phyloP scores from a whole-genome alignment of 345 rosid species.

The Populus nigra region DNA sequence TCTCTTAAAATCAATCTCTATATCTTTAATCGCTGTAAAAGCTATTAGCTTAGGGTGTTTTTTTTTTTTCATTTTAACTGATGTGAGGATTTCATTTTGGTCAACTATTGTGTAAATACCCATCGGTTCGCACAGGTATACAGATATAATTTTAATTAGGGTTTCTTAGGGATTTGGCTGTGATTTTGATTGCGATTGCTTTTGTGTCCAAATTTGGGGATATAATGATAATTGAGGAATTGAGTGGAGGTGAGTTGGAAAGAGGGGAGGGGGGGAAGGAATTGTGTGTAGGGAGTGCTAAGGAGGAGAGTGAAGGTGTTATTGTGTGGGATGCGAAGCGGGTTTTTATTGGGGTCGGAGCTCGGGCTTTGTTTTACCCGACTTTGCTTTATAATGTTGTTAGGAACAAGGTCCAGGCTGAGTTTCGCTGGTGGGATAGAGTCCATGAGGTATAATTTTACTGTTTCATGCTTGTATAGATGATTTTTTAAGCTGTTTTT shows the following conservation, averaged over 20 bases:
- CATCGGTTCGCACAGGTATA: not conserved
- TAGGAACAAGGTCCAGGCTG: constrained; percentile 81
- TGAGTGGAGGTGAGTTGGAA: constrained; percentile 43
- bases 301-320: constrained; percentile 10
- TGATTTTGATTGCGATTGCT: not conserved
- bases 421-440: constrained; percentile 97
- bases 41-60: not conserved
- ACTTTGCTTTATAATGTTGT: constrained; percentile 87
- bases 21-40: not conserved
- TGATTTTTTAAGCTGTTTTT: not conserved
- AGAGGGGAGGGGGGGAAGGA: constrained; percentile 30
- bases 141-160: not conserved
- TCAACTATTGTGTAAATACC: constrained; percentile 1
- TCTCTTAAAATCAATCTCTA: not conserved
- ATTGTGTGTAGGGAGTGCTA: constrained; percentile 3
- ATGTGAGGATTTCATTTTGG: constrained; percentile 1
- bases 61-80: not conserved
- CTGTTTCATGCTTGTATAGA: not conserved
- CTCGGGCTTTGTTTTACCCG: constrained; percentile 89
- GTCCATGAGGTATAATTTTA: constrained; percentile 61
- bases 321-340: constrained; percentile 51
- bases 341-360: constrained; percentile 85
- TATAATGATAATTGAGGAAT: constrained; percentile 82
- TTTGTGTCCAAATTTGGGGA: constrained; percentile 29
- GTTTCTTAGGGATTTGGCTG: constrained; percentile 9